Evolutionary conservation across 1,284 basidiomycete species (phyloP).

Genomic region (Psilocybe mexicana): DNA sequence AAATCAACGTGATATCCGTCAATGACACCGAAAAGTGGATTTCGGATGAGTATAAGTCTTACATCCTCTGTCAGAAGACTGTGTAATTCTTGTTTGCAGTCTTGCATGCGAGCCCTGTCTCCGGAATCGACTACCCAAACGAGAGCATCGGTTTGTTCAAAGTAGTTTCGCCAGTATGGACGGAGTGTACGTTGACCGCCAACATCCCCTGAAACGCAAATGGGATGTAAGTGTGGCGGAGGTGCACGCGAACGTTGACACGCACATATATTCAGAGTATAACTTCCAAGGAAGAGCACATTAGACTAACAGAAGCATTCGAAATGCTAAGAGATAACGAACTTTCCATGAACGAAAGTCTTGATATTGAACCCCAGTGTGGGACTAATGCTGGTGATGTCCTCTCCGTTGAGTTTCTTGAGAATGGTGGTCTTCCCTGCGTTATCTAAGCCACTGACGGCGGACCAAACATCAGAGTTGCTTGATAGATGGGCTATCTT

Average conservation of each 20-base stretch:
- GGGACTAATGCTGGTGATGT: constrained; percentile 86
- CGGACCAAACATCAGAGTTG: constrained; percentile 56
- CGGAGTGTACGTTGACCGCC: constrained; percentile 94
- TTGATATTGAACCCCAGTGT: constrained; percentile 99
- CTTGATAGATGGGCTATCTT: constrained; percentile 6
- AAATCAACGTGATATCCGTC: constrained; percentile 26
- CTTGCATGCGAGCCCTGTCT: constrained; percentile 85
- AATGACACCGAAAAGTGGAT: constrained; percentile 18
- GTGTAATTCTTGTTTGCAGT: constrained; percentile 88
- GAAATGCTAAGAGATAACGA: constrained; percentile 35
- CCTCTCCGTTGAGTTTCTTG: constrained; percentile 91
- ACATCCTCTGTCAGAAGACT: constrained; percentile 91
- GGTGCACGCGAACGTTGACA: constrained; percentile 18
- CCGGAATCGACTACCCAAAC: constrained; percentile 99
- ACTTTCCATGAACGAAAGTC: constrained; percentile 90
- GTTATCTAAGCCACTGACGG: constrained; percentile 91
- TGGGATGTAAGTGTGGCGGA: constrained; percentile 22
- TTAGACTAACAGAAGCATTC: constrained; percentile 14
- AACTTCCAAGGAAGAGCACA: constrained; percentile 49
- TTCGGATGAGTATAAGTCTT: constrained; percentile 32
- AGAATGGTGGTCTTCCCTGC: constrained; percentile 98
- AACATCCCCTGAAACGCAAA: constrained; percentile 80
- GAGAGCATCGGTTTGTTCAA: constrained; percentile 96
- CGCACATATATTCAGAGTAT: constrained; percentile 92
- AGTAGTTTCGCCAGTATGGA: constrained; percentile 99